phyloP scores from a whole-genome alignment of 208 protist genomes.

The Wallacemonas rigidus region DNA sequence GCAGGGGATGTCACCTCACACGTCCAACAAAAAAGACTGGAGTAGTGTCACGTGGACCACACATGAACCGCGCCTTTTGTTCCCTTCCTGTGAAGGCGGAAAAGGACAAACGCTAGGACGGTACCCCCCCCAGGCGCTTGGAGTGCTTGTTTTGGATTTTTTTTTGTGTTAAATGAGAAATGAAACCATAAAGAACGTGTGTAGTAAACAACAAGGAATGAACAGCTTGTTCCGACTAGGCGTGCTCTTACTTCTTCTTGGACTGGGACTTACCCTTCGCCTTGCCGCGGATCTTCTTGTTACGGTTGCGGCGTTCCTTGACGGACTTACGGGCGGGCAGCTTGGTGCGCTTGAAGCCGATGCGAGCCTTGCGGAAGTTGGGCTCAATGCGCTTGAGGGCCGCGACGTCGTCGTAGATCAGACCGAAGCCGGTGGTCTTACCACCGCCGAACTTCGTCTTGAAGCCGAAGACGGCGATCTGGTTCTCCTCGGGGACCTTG shows the following conservation, averaged over 20 bases:
- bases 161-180: slow-evolving; percentile 21
- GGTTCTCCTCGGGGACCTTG: slow-evolving; percentile 96
- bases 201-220: slow-evolving; percentile 8
- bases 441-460: slow-evolving; percentile 99
- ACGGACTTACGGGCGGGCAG: slow-evolving; percentile 95
- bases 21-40: too few species aligned
- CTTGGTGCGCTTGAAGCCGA: slow-evolving; percentile 91
- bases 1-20: too few species aligned
- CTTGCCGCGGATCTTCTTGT: slow-evolving; percentile 98
- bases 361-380: slow-evolving; percentile 97
- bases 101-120: too few species aligned
- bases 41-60: too few species aligned
- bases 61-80: too few species aligned
- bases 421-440: slow-evolving; percentile 98
- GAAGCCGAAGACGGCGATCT: slow-evolving; percentile 98
- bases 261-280: slow-evolving; percentile 93
- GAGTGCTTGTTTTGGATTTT: slow-evolving; percentile 14
- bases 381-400: slow-evolving; percentile 97
- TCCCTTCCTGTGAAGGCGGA: too few species aligned
- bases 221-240: too few species aligned
- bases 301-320: slow-evolving; percentile 99
- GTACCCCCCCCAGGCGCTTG: too few species aligned
- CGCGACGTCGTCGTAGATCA: slow-evolving; percentile 99
- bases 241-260: slow-evolving; percentile 92
- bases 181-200: slow-evolving; percentile 5